A percentile compares a stretch with the other conserved stretches of the same genome.
These are phyloP conservation scores for Stachybotrys elegans DNA, from an alignment of 2,329 filamentous ascomycete species.

Conservation along the genomic window DNA sequence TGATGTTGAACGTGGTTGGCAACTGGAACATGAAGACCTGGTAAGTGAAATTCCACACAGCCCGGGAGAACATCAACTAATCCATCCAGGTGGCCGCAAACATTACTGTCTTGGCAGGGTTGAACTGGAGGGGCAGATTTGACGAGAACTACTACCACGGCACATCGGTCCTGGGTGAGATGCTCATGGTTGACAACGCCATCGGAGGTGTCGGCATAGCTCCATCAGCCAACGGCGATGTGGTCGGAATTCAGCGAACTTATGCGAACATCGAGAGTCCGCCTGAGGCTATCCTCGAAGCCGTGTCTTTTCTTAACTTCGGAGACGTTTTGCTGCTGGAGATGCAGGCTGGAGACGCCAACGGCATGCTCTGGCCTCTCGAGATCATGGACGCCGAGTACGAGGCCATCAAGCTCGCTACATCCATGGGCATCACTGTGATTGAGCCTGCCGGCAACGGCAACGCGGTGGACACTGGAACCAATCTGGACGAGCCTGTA, in stretches of 20 bases:
- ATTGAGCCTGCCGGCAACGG: slow-evolving; percentile 4
- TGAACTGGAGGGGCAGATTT: slow-evolving; percentile 3
- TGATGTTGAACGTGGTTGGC: slow-evolving; percentile 5
- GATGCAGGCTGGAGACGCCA: slow-evolving; percentile 2
- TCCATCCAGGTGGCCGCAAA: neutral
- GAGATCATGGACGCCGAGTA: slow-evolving; percentile 5
- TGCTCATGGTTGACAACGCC: slow-evolving; percentile 7
- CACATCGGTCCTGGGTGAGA: slow-evolving; percentile 2
- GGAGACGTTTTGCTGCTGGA: slow-evolving; percentile 3
- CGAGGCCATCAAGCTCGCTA: slow-evolving; percentile 3
- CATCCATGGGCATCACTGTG: slow-evolving; percentile 3
- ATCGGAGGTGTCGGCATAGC: slow-evolving; percentile 5
- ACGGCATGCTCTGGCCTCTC: neutral
- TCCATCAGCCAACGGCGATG: slow-evolving; percentile 4
- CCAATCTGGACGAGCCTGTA: slow-evolving; percentile 3
- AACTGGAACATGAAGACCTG: slow-evolving; percentile 4
- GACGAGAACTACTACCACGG: slow-evolving; percentile 2
- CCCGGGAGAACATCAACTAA: neutral
- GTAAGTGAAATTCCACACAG: neutral
- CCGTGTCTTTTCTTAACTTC: slow-evolving; percentile 3
- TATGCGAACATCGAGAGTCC: slow-evolving; percentile 1
- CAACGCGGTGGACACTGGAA: no score
- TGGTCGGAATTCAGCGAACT: slow-evolving; percentile 1
- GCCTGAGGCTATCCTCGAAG: slow-evolving; percentile 5
- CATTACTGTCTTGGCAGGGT: slow-evolving; percentile 2